Evolutionary conservation across 164 flowering plant species (phyloP).

Genomic region (Vitis rupestris): DNA sequence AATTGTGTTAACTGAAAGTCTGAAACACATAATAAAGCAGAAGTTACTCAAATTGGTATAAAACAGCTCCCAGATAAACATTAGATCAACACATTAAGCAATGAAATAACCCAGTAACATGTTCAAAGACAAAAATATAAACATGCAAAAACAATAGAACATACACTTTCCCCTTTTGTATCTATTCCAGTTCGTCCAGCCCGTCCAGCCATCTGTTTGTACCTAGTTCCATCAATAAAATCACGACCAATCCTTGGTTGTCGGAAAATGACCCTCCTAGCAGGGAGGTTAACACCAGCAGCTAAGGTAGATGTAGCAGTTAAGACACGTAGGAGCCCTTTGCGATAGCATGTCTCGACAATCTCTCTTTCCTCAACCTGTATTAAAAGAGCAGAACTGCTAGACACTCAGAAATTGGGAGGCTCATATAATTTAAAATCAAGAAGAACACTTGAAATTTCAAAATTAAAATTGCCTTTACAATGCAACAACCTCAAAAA

Average conservation of each 20-base stretch:
- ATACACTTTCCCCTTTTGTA: slow-evolving; percentile 97
- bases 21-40: background rate
- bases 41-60: background rate
- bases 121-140: background rate
- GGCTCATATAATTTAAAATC: background rate
- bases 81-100: background rate
- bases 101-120: slow-evolving; percentile 3
- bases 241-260: slow-evolving; percentile 97
- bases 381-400: slow-evolving; percentile 9
- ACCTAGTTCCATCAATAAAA: slow-evolving; percentile 93
- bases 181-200: slow-evolving; percentile 99
- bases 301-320: slow-evolving; percentile 97
- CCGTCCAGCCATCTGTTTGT: slow-evolving; percentile 96
- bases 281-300: slow-evolving; percentile 98
- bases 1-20: background rate
- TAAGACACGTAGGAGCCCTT: slow-evolving; percentile 83
- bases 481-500: background rate
- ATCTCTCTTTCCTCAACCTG: slow-evolving; percentile 98
- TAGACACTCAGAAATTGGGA: background rate
- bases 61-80: background rate
- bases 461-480: background rate
- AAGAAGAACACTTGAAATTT: background rate
- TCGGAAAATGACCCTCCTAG: slow-evolving; percentile 93
- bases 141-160: slow-evolving; percentile 20
- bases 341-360: slow-evolving; percentile 90